Conservation (phyloP, 2,329 filamentous ascomycete species). For the Pleomassaria siparia region DNA sequence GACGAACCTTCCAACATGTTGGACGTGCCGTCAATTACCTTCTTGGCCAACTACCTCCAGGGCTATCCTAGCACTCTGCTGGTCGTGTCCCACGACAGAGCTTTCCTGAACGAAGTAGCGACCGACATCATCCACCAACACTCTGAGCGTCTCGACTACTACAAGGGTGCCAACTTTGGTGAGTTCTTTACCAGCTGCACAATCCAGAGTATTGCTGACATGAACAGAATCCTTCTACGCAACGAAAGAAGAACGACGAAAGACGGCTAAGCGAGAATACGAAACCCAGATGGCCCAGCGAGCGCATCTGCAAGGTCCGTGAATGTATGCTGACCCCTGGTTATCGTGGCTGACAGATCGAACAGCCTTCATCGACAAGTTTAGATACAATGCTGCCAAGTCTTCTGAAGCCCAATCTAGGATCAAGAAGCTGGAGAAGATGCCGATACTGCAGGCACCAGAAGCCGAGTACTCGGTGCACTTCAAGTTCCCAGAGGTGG, state of each 20-base stretch:
- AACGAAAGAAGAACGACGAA: conserved; percentile 93
- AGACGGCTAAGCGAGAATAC: conserved; percentile 95
- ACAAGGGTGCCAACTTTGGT: conserved; percentile 91
- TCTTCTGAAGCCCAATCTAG: conserved; percentile 97
- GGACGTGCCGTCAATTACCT: conserved; percentile 99
- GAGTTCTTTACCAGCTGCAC: conserved; percentile 18
- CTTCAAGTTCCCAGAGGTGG: conserved; percentile 96
- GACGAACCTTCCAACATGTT: conserved; percentile 99
- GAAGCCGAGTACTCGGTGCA: conserved; percentile 95
- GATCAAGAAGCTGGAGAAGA: conserved; percentile 98
- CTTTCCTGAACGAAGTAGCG: conserved; percentile 98
- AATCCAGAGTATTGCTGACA: conserved; percentile 9
- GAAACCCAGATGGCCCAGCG: conserved; percentile 96
- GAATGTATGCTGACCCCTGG: not conserved
- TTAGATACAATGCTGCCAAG: conserved; percentile 98
- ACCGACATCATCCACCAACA: conserved; percentile 99
- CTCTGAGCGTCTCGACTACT: conserved; percentile 96
- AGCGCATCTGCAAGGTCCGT: conserved; percentile 76
- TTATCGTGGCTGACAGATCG: conserved; percentile 12
- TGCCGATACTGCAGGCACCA: conserved; percentile 87
- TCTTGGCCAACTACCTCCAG: conserved; percentile 94
- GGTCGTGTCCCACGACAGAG: conserved; percentile 97
- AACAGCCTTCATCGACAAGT: conserved; percentile 93
- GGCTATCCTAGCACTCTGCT: conserved; percentile 91
- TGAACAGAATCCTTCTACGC: conserved; percentile 83